Base-by-base conservation (phyloP, 192 early-diverging fungal genomes). In the Gigaspora rosea region DNA sequence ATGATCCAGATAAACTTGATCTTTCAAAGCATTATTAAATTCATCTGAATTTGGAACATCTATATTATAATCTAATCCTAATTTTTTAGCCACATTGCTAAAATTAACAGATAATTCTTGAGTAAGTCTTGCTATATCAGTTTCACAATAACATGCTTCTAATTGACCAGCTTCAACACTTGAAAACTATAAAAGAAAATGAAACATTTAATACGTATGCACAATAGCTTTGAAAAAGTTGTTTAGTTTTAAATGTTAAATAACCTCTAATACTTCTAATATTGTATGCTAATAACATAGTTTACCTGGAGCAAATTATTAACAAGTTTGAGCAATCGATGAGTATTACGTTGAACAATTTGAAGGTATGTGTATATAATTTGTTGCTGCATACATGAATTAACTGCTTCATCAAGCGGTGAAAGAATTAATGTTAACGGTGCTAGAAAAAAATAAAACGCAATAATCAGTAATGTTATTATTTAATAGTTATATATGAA, bases 401-500 rank as follows among this genome's bases (percentile, higher is more conserved):
- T 77, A 27, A 86, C 58, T 15, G 73, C 78, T 48, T 89, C 88
- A 3, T 89, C 87, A 20, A 88, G 61, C 1, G 86, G 86, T 36
- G 85, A 81, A 27, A 90, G 77, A 76, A 90, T 90, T 18, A 90
- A 56, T 22, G 86, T 88, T 22, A 90, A 71, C 1, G 89, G 89
- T 7, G 87, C 83, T 84, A 73, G 0, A 16, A 35, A 36, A 73
- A 15, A 46, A 5, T 15, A 20, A 22, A n/a, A 46, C 46, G 27
- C 11, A 5, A 48, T 47, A 33, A 33, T 66, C 13, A 47, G 10
- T 46, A 47, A 47, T 7, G 18, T 20, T 46, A n/a, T 32, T 71
- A 54, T 7, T 12, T 13, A 20, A 5, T 54, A 56, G 12, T 56
- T 15, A 56, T 6, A 4, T 11, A 56, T 56, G 0, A 54, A 15